Evolutionary conservation across 1,284 basidiomycete species (phyloP).

Genomic region (Sporisorium scitamineum): DNA sequence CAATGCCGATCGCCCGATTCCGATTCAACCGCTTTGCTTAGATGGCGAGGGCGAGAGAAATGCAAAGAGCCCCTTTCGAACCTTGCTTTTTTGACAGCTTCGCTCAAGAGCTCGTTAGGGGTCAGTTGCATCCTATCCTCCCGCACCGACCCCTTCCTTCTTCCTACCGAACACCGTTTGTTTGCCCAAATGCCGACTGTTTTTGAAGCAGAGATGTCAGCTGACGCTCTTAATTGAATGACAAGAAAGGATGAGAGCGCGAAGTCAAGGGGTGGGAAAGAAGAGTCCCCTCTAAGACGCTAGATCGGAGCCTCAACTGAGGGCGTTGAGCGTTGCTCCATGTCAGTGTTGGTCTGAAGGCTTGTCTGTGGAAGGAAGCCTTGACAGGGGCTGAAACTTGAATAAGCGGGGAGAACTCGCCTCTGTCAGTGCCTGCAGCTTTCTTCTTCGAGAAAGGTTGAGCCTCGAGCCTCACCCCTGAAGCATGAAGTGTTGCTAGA

Average conservation of each 20-base stretch:
- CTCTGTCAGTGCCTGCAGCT: background rate
- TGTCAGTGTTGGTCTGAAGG: background rate
- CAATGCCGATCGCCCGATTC: background rate
- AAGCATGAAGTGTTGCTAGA: background rate
- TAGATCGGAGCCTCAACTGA: background rate
- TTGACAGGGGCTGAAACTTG: slow-evolving; percentile 3
- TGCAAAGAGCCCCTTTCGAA: slow-evolving; percentile 8
- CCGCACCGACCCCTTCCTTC: background rate
- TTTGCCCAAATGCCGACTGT: background rate
- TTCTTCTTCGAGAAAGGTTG: background rate
- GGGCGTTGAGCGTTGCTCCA: background rate
- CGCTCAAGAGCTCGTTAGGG: slow-evolving; percentile 1
- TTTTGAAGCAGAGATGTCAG: background rate
- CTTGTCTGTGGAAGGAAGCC: background rate
- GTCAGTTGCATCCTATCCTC: background rate
- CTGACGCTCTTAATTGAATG: background rate
- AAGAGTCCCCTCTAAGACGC: background rate
- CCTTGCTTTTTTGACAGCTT: slow-evolving; percentile 3
- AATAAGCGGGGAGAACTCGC: background rate
- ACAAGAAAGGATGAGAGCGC: background rate
- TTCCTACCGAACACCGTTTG: background rate
- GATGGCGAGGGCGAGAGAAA: too few relatives aligned
- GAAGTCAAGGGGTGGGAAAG: background rate
- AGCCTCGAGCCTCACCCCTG: background rate
- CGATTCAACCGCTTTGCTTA: too few relatives aligned